Evolutionary conservation across 306 rosid genomes (phyloP).

Genomic region (Prinsepia uniflora): DNA sequence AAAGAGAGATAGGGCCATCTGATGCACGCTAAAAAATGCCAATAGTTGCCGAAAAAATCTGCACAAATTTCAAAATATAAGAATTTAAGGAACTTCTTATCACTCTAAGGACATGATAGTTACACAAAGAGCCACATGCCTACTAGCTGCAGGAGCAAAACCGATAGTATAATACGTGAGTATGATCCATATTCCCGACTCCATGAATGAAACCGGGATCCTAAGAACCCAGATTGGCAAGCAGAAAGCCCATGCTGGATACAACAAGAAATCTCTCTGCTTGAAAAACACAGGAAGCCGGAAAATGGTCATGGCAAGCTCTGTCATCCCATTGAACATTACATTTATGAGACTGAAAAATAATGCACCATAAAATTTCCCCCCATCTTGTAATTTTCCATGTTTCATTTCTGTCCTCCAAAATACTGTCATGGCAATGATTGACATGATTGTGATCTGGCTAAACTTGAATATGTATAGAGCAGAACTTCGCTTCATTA

Average conservation of each 20-base stretch:
- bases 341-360: conserved; percentile 40
- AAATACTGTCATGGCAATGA: conserved; percentile 41
- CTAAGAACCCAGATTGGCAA: conserved; percentile 17
- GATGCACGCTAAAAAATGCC: conserved; percentile 42
- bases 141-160: conserved; percentile 47
- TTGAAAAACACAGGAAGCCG: conserved; percentile 31
- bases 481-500: conserved; percentile 50
- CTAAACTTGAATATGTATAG: conserved; percentile 49
- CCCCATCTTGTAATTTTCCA: conserved; percentile 17
- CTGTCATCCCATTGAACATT: conserved; percentile 29
- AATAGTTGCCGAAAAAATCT: conserved; percentile 53
- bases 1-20: conserved; percentile 53
- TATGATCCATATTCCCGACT: conserved; percentile 11
- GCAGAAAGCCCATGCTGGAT: conserved; percentile 24
- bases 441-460: conserved; percentile 40
- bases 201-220: conserved; percentile 21
- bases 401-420: conserved; percentile 44
- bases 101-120: background rate
- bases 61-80: conserved; percentile 1
- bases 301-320: conserved; percentile 19
- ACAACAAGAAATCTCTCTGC: conserved; percentile 21
- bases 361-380: conserved; percentile 45
- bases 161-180: conserved; percentile 51
- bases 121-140: conserved; percentile 24
- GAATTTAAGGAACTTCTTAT: background rate